A percentile compares a stretch with the other conserved stretches of the same genome.
Conservation (phyloP, 164 flowering plant genomes). For the Tetracentron sinense region DNA sequence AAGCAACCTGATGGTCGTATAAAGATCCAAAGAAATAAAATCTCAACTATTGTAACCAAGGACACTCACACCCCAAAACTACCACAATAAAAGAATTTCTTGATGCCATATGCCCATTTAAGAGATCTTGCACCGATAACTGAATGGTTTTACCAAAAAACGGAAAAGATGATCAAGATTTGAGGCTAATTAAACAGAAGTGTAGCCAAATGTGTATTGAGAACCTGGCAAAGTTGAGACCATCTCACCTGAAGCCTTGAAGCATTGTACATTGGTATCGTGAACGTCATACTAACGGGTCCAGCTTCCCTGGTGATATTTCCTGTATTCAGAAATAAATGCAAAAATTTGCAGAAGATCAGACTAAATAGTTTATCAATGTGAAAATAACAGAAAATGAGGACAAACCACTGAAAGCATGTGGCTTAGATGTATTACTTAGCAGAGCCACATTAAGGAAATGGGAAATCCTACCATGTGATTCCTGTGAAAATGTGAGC, state of each 20-base stretch:
- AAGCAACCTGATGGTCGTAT: too few relatives aligned
- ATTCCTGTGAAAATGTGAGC: conserved; percentile 86
- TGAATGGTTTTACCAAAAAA: too few relatives aligned
- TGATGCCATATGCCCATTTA: too few relatives aligned
- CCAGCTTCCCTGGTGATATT: conserved; percentile 84
- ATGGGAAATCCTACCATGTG: conserved; percentile 55
- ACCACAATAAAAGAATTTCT: too few relatives aligned
- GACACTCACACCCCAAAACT: too few relatives aligned
- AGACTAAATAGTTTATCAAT: neutral
- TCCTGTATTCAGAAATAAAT: conserved; percentile 35
- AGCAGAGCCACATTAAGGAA: neutral
- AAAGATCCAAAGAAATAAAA: too few relatives aligned
- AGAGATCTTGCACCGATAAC: too few relatives aligned
- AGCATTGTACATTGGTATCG: conserved; percentile 86
- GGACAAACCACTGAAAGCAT: too few relatives aligned
- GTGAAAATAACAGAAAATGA: neutral
- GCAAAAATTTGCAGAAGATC: neutral
- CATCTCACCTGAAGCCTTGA: conserved; percentile 77
- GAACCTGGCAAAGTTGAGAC: neutral
- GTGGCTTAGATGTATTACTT: too few relatives aligned
- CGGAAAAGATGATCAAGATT: too few relatives aligned
- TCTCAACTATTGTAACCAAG: too few relatives aligned
- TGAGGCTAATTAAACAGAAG: too few relatives aligned
- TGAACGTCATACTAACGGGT: conserved; percentile 89
- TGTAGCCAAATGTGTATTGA: neutral